Base-by-base conservation (phyloP, 2,329 filamentous ascomycete genomes). In the Aspergillus costaricaensis region DNA sequence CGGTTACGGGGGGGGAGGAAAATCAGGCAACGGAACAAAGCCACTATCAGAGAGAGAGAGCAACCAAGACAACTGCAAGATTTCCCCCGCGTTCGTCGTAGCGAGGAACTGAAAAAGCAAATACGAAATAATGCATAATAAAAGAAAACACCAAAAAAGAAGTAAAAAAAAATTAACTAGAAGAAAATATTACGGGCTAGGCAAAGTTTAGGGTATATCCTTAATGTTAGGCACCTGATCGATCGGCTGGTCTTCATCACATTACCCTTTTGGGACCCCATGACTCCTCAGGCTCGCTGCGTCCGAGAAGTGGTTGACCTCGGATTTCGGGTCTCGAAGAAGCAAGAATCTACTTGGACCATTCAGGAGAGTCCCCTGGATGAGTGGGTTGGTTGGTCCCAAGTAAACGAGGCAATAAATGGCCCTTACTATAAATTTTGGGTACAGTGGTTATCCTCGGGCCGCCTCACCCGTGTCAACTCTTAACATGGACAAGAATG, bases 201-300 rank as follows among this genome's bases (percentile, higher is more conserved):
- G 30, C 53, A 55, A 55, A 41, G 17, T 55, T 44, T 55, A 44
- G 53, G 39, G 15, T 53, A 21, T 14, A 17, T 50, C 30, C 30
- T 15, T 50, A 55, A 25, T 30, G 39, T 36, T 43, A 47, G 53
- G 53, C 53, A 55, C 38, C 53, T 55, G 53, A 55, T 47, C 39
- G 53, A 55, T 55, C 53, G 53, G 53, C 38, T 55, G 53, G 39
- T 21, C 53, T 55, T 32, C 53, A 47, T 47, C 39, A 55, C 53
- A 44, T 36, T 55, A 25, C 39, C 43, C 39, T 47, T 36, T 55
- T 44, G n/a, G 53, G 53, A 43, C 25, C 53, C 39, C 53, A 55
- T 55, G 53, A 55, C 43, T 55, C 23, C 43, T 47, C 19, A 9
- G 8, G 9, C 14, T 19, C 27, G 17, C 23, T 27, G 21, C 47